Evolutionary conservation across 495 filamentous ascomycete species (phyloP), one percentile per base, ranked within the genome.

Genomic region (Penicillium simplicissimum): DNA sequence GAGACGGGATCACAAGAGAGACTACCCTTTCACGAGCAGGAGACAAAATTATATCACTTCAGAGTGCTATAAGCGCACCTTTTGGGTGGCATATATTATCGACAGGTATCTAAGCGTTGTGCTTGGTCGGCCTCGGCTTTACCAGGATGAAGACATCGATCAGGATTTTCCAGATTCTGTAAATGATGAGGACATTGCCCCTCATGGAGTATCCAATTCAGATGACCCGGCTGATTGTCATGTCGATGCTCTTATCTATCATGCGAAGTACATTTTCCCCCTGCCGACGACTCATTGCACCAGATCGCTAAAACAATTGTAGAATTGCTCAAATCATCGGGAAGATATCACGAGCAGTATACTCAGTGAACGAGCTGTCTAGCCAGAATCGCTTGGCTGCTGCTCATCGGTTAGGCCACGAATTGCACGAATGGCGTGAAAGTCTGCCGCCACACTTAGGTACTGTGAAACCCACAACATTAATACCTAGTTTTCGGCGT

Each of bases 91-190:
- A 31, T 59, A 59, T 35, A 59, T 51, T 1, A 52, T 59, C 10
- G 57, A 59, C 48, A 60, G 43, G 42, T 74, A 74, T 49, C 61
- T 74, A 10, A 69, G 67, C 37, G 65, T 67, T 13, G 65, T 67
- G 2, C 62, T 74, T 17, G 69, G 69, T 5, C 56, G 71, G 13
- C 67, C 71, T 0, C 61, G 65, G 25, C 49, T 53, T 17, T 59
- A 59, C 17, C 57, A 53, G 21, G 57, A 43, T 43, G 38, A 43
- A 9, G 38, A 43, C n/a, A 43, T 43, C 17, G 38, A 43, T 19
- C 38, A 43, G 38, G 8, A 43, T 43, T 43, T 43, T 43, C 38
- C 38, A 43, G 38, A 43, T 19, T 4, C n/a, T 4, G 7, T 43
- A 14, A 43, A 43, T n/a, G 38, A 43, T 43, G 38, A 43, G 38